Base-by-base conservation (phyloP, 768 basidiomycete species). In the Suillus cothurnatus region DNA sequence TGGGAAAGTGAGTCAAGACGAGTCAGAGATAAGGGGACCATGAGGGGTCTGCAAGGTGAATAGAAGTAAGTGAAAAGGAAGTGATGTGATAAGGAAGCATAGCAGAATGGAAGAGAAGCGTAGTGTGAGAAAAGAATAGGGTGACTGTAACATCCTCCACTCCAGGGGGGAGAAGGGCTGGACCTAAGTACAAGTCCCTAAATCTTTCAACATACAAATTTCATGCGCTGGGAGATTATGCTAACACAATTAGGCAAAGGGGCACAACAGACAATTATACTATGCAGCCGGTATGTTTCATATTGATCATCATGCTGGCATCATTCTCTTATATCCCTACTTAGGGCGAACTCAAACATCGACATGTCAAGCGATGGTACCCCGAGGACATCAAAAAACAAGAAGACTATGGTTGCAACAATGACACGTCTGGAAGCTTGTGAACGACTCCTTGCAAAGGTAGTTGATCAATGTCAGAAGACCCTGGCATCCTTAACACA, bases 271-370 rank as follows among this genome's bases (percentile, higher is more conserved):
- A 81, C 57, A 68, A 65, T 14, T 81, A 77, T 66, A 74, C 78
- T 1, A 81, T 78, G 1, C 73, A 78, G 53, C 41, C 53, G 3
- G 47, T 81, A 67, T 12, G 67, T 66, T 68, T 32, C 28, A 47
- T 2, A 12, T 61, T 15, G 31, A 61, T 11, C 8, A 47, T 23
- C n/a, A n/a, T n/a, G 11, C 45, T 0, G 5, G n/a, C 14, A 47
- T 45, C 9, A 12, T n/a, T 45, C n/a, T n/a, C 45, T 23, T 47
- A 49, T 45, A 47, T 45, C 3, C 1, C 23, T 61, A 4, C 31
- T 47, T 31, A 82, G 81, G 77, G 80, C 4, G 81, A 82, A 67
- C 71, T 76, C 0, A 72, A 80, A 60, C 81, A 84, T 63, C 63
- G 72, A 1, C 65, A 53, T 0, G 67, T 78, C 36, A 84, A 85